Evolutionary conservation across 1,284 basidiomycete species (phyloP).

Genomic region (Ceratobasidium sp.): DNA sequence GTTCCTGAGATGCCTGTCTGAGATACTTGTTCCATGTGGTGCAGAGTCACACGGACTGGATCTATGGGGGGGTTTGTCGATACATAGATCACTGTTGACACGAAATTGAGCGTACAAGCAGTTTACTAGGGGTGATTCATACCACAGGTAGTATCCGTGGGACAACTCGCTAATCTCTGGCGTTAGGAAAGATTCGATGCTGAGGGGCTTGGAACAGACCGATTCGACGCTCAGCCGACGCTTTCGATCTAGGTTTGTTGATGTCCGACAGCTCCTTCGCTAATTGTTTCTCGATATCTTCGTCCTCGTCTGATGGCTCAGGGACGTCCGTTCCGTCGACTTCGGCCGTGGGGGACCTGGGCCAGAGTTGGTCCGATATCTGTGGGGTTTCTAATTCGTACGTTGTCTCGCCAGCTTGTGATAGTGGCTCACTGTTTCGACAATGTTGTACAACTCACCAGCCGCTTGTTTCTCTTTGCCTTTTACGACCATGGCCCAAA

Average conservation of each 20-base stretch:
- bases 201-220: constrained; percentile 56
- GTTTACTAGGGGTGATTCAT: constrained; percentile 47
- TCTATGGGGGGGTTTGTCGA: constrained; percentile 76
- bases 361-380: constrained; percentile 76
- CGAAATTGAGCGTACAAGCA: constrained; percentile 14
- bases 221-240: constrained; percentile 63
- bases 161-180: constrained; percentile 63
- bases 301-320: constrained; percentile 46
- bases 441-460: constrained; percentile 75
- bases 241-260: constrained; percentile 60
- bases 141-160: constrained; percentile 80
- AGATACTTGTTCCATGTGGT: constrained; percentile 67
- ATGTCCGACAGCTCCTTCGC: constrained; percentile 71
- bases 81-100: constrained; percentile 70
- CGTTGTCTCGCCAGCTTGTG: not conserved
- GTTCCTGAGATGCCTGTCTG: constrained; percentile 69
- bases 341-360: constrained; percentile 51
- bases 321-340: constrained; percentile 46
- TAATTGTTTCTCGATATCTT: constrained; percentile 67
- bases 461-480: constrained; percentile 79
- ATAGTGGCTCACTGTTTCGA: constrained; percentile 66
- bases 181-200: constrained; percentile 28
- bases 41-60: constrained; percentile 72
- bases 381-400: constrained; percentile 49
- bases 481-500: constrained; percentile 81